Evolutionary conservation across 2,329 filamentous ascomycete genomes (phyloP).

Genomic region (Fonsecaea erecta): DNA sequence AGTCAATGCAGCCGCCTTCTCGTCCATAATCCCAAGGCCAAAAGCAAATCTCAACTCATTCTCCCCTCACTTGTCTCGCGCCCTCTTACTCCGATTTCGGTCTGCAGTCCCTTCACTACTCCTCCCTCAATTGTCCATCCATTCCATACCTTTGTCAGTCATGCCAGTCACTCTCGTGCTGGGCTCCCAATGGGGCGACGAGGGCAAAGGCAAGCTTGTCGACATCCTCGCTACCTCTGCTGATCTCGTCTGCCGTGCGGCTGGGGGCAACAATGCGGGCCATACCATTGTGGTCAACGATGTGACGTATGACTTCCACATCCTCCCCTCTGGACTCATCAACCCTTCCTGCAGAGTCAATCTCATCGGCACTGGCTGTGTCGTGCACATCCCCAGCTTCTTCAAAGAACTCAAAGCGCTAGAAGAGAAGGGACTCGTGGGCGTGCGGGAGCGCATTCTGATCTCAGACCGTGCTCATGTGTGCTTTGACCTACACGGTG

Average conservation of each 20-base stretch:
- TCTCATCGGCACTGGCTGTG: constrained; percentile 54
- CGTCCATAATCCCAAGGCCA: neutral
- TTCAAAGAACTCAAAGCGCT: constrained; percentile 53
- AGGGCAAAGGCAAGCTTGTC: constrained; percentile 57
- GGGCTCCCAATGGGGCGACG: constrained; percentile 55
- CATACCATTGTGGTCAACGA: constrained; percentile 55
- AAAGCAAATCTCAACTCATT: neutral
- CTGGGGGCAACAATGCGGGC: constrained; percentile 55
- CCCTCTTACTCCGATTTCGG: constrained; percentile 6
- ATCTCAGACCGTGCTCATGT: constrained; percentile 54
- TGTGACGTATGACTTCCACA: constrained; percentile 56
- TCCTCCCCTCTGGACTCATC: constrained; percentile 53
- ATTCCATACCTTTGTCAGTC: neutral
- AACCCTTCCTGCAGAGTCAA: constrained; percentile 50
- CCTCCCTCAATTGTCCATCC: neutral
- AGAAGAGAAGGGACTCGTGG: constrained; percentile 50
- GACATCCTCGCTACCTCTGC: constrained; percentile 53
- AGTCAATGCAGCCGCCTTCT: neutral
- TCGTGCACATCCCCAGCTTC: constrained; percentile 54
- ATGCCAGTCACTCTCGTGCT: constrained; percentile 51
- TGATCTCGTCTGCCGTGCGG: constrained; percentile 51
- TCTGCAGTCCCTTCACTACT: constrained; percentile 3
- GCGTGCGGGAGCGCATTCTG: constrained; percentile 49
- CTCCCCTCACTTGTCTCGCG: neutral
- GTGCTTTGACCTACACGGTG: constrained; percentile 51